These are phyloP conservation scores for Acanthochlamys bracteata DNA, from an alignment of 106 monocot genomes.

Conservation along the genomic window DNA sequence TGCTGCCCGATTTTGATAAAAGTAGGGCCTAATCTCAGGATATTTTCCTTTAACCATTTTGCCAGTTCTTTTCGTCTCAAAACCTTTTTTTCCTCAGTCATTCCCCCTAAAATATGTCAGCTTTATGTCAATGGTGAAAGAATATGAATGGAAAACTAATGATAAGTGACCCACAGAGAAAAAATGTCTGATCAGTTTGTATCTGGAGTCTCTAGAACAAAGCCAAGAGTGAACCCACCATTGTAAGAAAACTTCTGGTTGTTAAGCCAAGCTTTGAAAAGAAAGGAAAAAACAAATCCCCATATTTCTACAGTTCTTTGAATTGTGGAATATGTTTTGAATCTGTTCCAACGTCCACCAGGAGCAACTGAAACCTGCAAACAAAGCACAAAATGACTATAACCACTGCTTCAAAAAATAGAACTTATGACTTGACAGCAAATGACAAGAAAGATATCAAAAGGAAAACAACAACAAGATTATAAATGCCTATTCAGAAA, in stretches of 20 bases:
- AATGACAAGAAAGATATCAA: no score
- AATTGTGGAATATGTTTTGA: conserved; percentile 98
- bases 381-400: no score
- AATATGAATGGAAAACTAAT: no score
- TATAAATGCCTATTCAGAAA: no score
- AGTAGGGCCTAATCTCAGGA: conserved; percentile 93
- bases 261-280: conserved; percentile 85
- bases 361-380: conserved; percentile 87
- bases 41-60: conserved; percentile 96
- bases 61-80: conserved; percentile 70
- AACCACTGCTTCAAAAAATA: no score
- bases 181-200: no score
- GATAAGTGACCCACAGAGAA: no score
- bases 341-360: conserved; percentile 95
- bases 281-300: conserved; percentile 88
- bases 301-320: conserved; percentile 98
- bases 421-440: no score
- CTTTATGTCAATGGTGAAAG: no score
- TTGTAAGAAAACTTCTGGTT: conserved; percentile 26
- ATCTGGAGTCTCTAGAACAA: no score
- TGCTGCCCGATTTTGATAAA: conserved; percentile 99
- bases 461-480: no score
- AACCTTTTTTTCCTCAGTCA: conserved; percentile 88
- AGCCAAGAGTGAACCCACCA: conserved; percentile 1
- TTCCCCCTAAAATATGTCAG: no score